phyloP scores from a whole-genome alignment of 441 rosid species.

The Populus hybrid region DNA sequence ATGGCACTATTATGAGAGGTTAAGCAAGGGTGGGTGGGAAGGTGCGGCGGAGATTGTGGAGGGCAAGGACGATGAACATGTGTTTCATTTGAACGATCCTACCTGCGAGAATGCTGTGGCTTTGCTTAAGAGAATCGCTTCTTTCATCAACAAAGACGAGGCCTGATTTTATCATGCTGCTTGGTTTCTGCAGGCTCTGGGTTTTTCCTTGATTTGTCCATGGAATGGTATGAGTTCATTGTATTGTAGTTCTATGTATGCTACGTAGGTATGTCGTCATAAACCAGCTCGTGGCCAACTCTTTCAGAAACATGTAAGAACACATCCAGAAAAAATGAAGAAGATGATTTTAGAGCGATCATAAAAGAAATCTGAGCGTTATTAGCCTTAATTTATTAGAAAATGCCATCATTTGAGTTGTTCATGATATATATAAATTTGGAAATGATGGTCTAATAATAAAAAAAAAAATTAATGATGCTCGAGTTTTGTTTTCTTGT shows the following conservation, averaged over 20 bases:
- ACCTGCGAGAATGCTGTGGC: conserved; percentile 22
- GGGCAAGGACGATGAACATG: conserved; percentile 25
- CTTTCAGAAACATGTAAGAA: too few species aligned
- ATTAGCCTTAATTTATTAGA: too few species aligned
- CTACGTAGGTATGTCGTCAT: too few species aligned
- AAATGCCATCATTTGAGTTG: too few species aligned
- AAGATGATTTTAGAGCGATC: too few species aligned
- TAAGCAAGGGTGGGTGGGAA: conserved; percentile 24
- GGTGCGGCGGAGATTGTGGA: conserved; percentile 27
- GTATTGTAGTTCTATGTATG: background rate
- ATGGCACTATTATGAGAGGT: conserved; percentile 12
- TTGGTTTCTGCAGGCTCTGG: background rate
- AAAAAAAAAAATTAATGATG: too few species aligned
- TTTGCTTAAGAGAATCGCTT: conserved; percentile 13
- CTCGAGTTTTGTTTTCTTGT: too few species aligned
- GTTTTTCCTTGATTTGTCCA: background rate
- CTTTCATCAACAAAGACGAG: conserved; percentile 14
- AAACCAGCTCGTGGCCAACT: too few species aligned
- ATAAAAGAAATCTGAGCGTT: too few species aligned
- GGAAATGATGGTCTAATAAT: too few species aligned
- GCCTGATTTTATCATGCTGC: background rate
- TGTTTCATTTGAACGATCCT: conserved; percentile 25
- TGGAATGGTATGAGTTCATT: background rate
- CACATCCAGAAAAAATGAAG: too few species aligned
- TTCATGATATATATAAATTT: too few species aligned